These are phyloP conservation scores for Globisporangium ultimum DNA, from an alignment of 352 stramenopile genomes.

Conservation along the genomic window DNA sequence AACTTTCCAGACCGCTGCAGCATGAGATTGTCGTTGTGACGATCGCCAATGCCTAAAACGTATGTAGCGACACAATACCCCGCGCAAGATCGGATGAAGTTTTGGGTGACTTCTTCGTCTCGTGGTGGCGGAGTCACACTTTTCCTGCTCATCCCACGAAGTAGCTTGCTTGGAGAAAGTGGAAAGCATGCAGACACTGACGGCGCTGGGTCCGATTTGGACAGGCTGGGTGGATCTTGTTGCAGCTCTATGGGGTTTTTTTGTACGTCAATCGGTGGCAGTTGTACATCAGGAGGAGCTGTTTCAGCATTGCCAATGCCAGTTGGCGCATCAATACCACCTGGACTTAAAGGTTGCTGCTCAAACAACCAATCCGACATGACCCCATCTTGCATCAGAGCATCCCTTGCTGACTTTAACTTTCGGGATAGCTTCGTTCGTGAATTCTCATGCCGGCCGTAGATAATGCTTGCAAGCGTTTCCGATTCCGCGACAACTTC, in stretches of 20 bases:
- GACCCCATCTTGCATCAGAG: slow-evolving; percentile 52
- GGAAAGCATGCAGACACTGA: slow-evolving; percentile 54
- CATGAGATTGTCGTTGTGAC: slow-evolving; percentile 97
- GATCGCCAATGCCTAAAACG: slow-evolving; percentile 91
- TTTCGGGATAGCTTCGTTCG: slow-evolving; percentile 63
- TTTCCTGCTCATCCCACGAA: slow-evolving; percentile 26
- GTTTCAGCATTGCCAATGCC: not conserved
- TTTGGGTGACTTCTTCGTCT: slow-evolving; percentile 69
- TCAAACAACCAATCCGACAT: slow-evolving; percentile 76
- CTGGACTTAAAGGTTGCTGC: not conserved
- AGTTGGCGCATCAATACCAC: not conserved
- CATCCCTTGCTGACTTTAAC: slow-evolving; percentile 63
- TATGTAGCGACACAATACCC: slow-evolving; percentile 94
- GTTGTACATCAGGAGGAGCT: not conserved
- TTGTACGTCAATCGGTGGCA: not conserved
- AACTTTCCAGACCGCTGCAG: slow-evolving; percentile 90
- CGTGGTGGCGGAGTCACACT: slow-evolving; percentile 12
- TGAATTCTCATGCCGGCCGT: slow-evolving; percentile 59
- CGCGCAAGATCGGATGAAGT: slow-evolving; percentile 87
- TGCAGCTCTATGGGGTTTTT: not conserved
- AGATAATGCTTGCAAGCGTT: slow-evolving; percentile 87
- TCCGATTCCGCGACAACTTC: slow-evolving; percentile 87
- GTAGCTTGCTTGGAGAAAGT: slow-evolving; percentile 36
- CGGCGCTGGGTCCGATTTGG: slow-evolving; percentile 7
- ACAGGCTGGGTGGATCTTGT: slow-evolving; percentile 15